These are phyloP conservation scores for Yamadazyma takamatsuzukensis DNA, from an alignment of 805 yeast genomes.

Conservation along the genomic window DNA sequence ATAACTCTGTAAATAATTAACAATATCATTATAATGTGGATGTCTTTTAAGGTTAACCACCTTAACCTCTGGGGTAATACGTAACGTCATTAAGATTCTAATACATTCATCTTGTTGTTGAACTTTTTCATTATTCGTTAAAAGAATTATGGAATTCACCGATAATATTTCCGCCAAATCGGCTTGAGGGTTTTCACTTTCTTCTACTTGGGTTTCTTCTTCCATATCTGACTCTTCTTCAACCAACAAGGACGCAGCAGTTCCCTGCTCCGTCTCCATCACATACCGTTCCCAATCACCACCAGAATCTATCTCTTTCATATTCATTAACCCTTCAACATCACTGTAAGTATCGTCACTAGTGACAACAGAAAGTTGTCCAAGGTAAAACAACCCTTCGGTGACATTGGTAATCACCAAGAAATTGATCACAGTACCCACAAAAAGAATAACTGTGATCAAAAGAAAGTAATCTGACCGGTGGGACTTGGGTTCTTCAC, in stretches of 20 bases:
- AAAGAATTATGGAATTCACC: constrained; percentile 25
- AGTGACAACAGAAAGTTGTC: too few relatives aligned
- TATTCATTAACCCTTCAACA: not conserved
- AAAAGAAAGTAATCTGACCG: too few relatives aligned
- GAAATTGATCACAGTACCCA: constrained; percentile 9
- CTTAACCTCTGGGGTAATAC: constrained; percentile 31
- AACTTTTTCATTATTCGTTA: constrained; percentile 19
- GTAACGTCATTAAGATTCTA: constrained; percentile 18
- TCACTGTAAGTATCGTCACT: too few relatives aligned
- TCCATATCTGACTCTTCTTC: not conserved
- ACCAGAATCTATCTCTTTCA: constrained; percentile 12
- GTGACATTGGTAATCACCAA: constrained; percentile 3
- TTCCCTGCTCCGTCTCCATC: too few relatives aligned
- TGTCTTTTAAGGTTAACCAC: constrained; percentile 28
- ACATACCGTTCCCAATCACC: constrained; percentile 1
- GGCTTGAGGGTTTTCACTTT: constrained; percentile 9
- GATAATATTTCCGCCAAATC: constrained; percentile 33
- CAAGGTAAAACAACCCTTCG: too few relatives aligned
- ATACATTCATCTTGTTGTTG: constrained; percentile 15
- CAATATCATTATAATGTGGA: constrained; percentile 24
- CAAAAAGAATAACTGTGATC: constrained; percentile 7
- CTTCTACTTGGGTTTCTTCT: not conserved
- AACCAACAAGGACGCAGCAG: too few relatives aligned
- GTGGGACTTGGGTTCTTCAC: too few relatives aligned
- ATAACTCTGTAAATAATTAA: constrained; percentile 21